A percentile compares a stretch with the other conserved stretches of the same genome.
Conservation (phyloP, 352 stramenopile genomes). For the Aphanomyces astaci region DNA sequence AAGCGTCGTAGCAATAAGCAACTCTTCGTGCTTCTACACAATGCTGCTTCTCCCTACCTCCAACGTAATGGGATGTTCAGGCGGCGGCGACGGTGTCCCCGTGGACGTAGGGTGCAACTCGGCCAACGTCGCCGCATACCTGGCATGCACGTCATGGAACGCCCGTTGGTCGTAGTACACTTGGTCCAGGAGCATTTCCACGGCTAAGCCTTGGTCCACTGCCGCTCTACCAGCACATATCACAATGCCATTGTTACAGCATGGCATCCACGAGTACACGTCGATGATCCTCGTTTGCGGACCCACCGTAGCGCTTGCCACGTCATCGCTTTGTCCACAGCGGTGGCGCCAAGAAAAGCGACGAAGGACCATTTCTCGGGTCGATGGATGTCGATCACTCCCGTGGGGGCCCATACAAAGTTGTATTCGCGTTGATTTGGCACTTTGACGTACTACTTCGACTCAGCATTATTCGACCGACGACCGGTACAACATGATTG, state of each 20-base stretch:
- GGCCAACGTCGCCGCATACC: conserved; percentile 38
- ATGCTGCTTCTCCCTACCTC: background rate
- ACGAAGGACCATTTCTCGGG: conserved; percentile 65
- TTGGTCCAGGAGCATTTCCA: conserved; percentile 49
- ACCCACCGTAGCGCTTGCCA: background rate
- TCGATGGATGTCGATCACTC: conserved; percentile 67
- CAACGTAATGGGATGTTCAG: background rate
- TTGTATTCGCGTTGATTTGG: conserved; percentile 47
- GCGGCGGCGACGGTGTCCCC: too few species aligned
- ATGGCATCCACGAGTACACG: too few species aligned
- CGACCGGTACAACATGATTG: background rate
- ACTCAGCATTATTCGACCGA: too few species aligned
- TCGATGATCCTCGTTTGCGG: too few species aligned
- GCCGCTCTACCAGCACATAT: background rate
- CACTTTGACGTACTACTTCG: conserved; percentile 39
- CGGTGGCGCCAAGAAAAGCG: conserved; percentile 39
- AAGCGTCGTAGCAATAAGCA: too few species aligned
- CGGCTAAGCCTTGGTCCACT: conserved; percentile 42
- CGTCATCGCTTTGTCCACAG: conserved; percentile 17
- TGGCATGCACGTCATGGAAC: conserved; percentile 34
- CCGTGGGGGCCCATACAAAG: conserved; percentile 66
- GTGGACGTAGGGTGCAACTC: conserved; percentile 27
- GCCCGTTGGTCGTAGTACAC: conserved; percentile 62
- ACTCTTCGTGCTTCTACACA: too few species aligned
- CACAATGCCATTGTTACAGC: too few species aligned